Evolutionary conservation across 1,284 basidiomycete genomes (phyloP).

Genomic region (Exobasidium cylindrosporum): DNA sequence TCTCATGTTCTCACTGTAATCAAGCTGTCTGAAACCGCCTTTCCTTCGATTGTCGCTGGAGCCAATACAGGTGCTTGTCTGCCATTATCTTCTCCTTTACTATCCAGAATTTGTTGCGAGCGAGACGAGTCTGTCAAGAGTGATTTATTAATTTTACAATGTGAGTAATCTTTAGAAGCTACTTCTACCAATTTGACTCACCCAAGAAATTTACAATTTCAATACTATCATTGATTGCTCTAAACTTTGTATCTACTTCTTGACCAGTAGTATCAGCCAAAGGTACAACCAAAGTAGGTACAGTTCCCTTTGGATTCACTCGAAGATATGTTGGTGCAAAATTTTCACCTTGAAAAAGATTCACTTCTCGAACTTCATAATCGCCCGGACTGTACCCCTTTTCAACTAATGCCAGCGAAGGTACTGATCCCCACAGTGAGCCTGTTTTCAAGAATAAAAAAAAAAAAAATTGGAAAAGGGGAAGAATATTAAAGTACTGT

Average conservation of each 20-base stretch:
- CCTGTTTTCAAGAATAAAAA: conserved; percentile 14
- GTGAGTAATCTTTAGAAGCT: no score
- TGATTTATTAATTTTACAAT: no score
- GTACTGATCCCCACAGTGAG: conserved; percentile 38
- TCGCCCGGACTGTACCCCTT: conserved; percentile 39
- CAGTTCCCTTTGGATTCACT: conserved; percentile 77
- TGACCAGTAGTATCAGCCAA: conserved; percentile 68
- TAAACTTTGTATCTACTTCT: conserved; percentile 74
- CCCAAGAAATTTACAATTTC: conserved; percentile 76
- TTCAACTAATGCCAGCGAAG: conserved; percentile 33
- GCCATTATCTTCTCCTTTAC: conserved; percentile 70
- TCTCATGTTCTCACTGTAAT: conserved; percentile 55
- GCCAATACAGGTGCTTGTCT: conserved; percentile 70
- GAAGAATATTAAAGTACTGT: no score
- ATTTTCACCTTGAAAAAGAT: conserved; percentile 60
- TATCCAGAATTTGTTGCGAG: conserved; percentile 59
- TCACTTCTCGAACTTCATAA: conserved; percentile 41
- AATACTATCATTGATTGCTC: conserved; percentile 75
- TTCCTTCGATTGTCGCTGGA: conserved; percentile 75
- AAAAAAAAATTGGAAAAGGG: no score
- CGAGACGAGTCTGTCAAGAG: conserved; percentile 24
- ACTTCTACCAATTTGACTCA: no score
- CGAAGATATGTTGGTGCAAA: conserved; percentile 68
- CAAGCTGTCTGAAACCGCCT: conserved; percentile 63
- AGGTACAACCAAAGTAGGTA: conserved; percentile 80